Evolutionary conservation across 768 basidiomycete genomes (phyloP).

Genomic region (Rhizopogon vinicolor): DNA sequence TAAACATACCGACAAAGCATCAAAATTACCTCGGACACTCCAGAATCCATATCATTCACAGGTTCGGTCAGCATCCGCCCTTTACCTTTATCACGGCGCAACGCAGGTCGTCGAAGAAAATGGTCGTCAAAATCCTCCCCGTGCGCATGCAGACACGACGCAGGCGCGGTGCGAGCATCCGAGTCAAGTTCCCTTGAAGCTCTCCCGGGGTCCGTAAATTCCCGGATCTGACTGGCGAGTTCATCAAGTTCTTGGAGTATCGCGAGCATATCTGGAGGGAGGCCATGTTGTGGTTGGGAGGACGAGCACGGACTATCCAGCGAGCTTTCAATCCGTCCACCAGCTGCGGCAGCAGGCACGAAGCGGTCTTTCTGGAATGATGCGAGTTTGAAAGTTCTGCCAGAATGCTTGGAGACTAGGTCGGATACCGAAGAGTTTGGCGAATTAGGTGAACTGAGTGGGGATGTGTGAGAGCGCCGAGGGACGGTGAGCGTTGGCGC

Average conservation of each 20-base stretch:
- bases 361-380: constrained; percentile 11
- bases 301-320: neutral
- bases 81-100: constrained; percentile 16
- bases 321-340: neutral
- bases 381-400: constrained; percentile 11
- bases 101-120: neutral
- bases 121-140: neutral
- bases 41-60: neutral
- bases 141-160: neutral
- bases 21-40: neutral
- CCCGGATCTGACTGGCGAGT: constrained; percentile 21
- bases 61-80: constrained; percentile 8
- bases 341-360: constrained; percentile 11
- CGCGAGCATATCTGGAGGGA: constrained; percentile 23
- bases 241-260: constrained; percentile 22
- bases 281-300: constrained; percentile 7
- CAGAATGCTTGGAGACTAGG: constrained; percentile 14
- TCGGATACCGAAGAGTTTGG: constrained; percentile 1
- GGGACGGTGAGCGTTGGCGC: neutral
- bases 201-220: constrained; percentile 12
- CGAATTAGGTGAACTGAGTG: constrained; percentile 12
- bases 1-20: neutral
- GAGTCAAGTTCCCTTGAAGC: neutral
- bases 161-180: neutral
- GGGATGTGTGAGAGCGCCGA: constrained; percentile 10